Base-by-base conservation (phyloP, 805 yeast species). In the Kluyveromyces aestuarii region DNA sequence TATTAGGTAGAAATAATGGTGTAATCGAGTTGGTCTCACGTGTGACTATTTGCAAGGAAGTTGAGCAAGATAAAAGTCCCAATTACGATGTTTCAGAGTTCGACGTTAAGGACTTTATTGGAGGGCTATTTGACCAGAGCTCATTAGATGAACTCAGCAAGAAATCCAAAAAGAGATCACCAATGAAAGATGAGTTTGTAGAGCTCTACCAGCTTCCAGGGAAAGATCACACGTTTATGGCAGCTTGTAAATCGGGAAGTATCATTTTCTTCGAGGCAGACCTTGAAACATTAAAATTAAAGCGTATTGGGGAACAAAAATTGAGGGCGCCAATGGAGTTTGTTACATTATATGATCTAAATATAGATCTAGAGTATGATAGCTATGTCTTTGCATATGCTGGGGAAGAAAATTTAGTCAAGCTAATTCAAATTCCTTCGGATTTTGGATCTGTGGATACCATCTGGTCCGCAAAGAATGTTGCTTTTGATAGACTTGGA, bases 391-490 rank as follows among this genome's bases (percentile, higher is more conserved):
- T 85, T 64, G 96, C 93, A 1, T 78, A 72, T 58, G 97, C 97
- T 36, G 99, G 98, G 27, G 79, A 87, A 59, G 95, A 89, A 56
- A 80, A 80, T 50, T 47, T 63, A n/a, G 63, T 65, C 17, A 64
- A 65, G 46, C 59, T 61, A 33, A 56, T 59, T 6, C 57, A 59
- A 39, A 38, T 58, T 13, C 52, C 55, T 3, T 57, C 63, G 6
- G 55, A 53, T 40, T 58, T 52, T 18, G 55, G 19, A 48, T 60
- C 42, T 56, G 66, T 52, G 59, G 64, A 56, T 58, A 55, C 58
- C 59, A 52, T 84, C 5, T 90, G 84, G 74, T 73, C 76, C 54
- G 96, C 84, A 2, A 85, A 85, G 61, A 88, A 88, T 63, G 95
- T 88, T n/a, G 79, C 83, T 51, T 82, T 87, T 56, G 86, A 84